Percentiles rank a stretch among this genome's conserved stretches.
phyloP scores from a whole-genome alignment of 2,329 filamentous ascomycete genomes.

The Juglanconis oblonga region DNA sequence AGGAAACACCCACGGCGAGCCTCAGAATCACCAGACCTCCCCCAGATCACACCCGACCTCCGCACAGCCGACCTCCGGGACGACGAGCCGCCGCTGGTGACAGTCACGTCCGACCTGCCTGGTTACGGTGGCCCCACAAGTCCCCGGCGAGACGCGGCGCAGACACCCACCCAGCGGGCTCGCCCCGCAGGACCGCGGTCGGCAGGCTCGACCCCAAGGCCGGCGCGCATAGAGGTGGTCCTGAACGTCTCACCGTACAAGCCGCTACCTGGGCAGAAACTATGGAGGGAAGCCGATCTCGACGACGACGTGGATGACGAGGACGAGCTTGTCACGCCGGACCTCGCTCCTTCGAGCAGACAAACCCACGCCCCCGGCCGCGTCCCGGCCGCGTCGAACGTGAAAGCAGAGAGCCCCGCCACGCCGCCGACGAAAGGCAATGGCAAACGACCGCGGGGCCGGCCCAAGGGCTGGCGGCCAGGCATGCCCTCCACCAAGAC shows the following conservation, averaged over 20 bases:
- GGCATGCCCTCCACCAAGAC: constrained; percentile 17
- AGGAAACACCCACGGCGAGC: background rate
- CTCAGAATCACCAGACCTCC: background rate
- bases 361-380: background rate
- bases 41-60: constrained; percentile 2
- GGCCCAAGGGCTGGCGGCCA: constrained; percentile 19
- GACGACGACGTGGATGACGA: constrained; percentile 2
- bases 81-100: background rate
- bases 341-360: background rate
- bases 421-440: background rate
- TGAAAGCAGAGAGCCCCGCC: background rate
- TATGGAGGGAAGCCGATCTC: background rate
- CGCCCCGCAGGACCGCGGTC: background rate
- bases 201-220: background rate
- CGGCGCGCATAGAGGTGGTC: constrained; percentile 15
- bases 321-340: background rate
- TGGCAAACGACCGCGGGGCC: constrained; percentile 12
- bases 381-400: background rate
- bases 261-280: background rate
- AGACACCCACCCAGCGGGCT: background rate
- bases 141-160: background rate
- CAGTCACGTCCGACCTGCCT: background rate
- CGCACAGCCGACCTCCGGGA: background rate
- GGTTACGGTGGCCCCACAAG: background rate
- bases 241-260: constrained; percentile 7